Evolutionary conservation across 164 flowering plant species (phyloP), one percentile per base, ranked within the genome.

Genomic region (Nelumbo lutea): DNA sequence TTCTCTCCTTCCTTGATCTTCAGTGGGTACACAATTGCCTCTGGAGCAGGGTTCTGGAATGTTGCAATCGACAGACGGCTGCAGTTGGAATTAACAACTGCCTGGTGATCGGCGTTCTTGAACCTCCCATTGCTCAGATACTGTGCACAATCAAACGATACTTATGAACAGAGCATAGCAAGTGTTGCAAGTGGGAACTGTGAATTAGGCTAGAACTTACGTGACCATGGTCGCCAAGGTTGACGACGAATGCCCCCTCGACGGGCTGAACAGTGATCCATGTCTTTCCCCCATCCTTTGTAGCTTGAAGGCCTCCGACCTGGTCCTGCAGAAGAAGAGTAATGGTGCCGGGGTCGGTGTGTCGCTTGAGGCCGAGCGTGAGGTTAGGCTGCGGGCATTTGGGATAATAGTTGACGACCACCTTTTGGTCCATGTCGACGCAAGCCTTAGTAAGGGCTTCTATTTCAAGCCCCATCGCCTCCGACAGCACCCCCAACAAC

Each of bases 251-350:
- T 10, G 69, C 50, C 6, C 69, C 69, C 40, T 55, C 61, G 11
- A 67, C 13, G 11, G 69, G 69, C 41, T 67, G 61, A 46, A 67
- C 61, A 27, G 69, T 67, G 61, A 56, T 67, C 69, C 69, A 67
- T 5, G 69, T 56, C 47, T 57, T 57, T 9, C 69, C 69, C 8
- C 48, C 61, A 56, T 67, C 69, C 50, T 14, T 67, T 50, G 69
- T 67, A 10, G 69, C 69, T 62, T 67, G 61, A 10, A 67, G 51
- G 10, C 69, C 61, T 1, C 69, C 69, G 10, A 67, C 69, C 59
- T 67, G 69, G 69, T 67, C 69, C 61, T 67, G 69, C 47, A 67
- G 61, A 6, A 67, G 62, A 13, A 67, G 61, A 45, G 69, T 67
- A 40, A 67, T 67, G 61, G 62, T 67, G 40, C 69, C 62, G 27